phyloP scores from a whole-genome alignment of 768 basidiomycete species.

The Mycena alexandri region DNA sequence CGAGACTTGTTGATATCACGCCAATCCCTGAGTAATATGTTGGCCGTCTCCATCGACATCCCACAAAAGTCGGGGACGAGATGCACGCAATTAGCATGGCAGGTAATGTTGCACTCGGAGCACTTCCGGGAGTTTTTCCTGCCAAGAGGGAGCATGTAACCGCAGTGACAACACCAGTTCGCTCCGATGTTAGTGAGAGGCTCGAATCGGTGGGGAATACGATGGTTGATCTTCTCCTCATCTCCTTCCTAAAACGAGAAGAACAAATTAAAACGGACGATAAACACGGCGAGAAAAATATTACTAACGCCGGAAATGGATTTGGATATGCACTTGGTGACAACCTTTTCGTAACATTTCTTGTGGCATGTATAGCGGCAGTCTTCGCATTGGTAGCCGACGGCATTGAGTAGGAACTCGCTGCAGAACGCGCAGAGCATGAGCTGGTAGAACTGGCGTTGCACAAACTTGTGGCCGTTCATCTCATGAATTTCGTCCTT shows the following conservation, averaged over 20 bases:
- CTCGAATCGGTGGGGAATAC: constrained; percentile 98
- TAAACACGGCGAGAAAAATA: constrained; percentile 3
- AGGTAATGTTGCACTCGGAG: constrained; percentile 95
- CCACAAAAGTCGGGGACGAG: constrained; percentile 99
- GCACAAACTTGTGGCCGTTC: constrained; percentile 99
- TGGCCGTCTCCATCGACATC: constrained; percentile 99
- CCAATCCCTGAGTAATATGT: constrained; percentile 90
- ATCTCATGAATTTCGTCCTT: constrained; percentile 99
- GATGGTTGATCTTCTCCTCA: constrained; percentile 98
- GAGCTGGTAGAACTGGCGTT: constrained; percentile 97
- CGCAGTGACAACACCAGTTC: constrained; percentile 99
- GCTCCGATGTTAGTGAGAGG: constrained; percentile 96
- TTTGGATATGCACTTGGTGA: constrained; percentile 99
- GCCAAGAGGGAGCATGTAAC: constrained; percentile 96
- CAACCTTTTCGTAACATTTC: constrained; percentile 98
- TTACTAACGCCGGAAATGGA: constrained; percentile 89
- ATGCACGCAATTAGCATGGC: constrained; percentile 97
- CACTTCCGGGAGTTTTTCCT: constrained; percentile 97
- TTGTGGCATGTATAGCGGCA: constrained; percentile 99
- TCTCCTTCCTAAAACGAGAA: constrained; percentile 80
- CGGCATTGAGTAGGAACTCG: constrained; percentile 96
- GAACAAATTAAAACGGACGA: constrained; percentile 17
- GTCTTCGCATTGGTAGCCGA: constrained; percentile 99
- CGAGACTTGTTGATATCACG: constrained; percentile 88
- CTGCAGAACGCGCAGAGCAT: constrained; percentile 98